Evolutionary conservation across 2,329 filamentous ascomycete genomes (phyloP), one percentile per base, ranked within the genome.

Genomic region (Talaromyces atroroseus): DNA sequence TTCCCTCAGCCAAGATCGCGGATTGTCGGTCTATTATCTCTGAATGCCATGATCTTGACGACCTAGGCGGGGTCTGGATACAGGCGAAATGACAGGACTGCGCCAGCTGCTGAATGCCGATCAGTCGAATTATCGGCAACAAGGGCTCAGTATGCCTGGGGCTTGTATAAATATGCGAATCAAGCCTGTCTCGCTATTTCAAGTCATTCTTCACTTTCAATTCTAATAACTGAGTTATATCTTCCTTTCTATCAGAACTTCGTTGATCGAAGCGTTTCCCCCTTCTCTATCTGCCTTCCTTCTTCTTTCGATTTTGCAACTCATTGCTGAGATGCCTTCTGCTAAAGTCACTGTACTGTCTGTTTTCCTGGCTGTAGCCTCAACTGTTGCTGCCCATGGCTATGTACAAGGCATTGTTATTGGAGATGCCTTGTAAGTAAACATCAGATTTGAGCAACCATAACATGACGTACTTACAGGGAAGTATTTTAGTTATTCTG

Each of bases 351-450:
- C 51, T 53, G 40, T 51, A 11, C 38, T 58, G 4, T 36, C 52
- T 34, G 29, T 46, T 12, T 38, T 68, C 38, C 61, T 73, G 26
- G 66, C 63, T 49, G 69, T 72, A 44, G 63, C 70, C 58, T 66
- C 70, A 48, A 61, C 70, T 58, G 72, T 71, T 49, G 65, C 69
- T 55, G 73, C 69, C 49, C 73, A 76, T 60, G 73, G 73, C 49
- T 71, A 65, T 50, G 71, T 75, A 20, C 60, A 62, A 8, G 69
- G 67, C 29, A 68, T 70, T 49, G 63, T 72, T 40, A 65, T 70
- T 52, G 71, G 70, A 49, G 70, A 68, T 40, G 59, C 60, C 32
- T 72, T 67, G 68, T 70, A 65, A 36, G 57, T 45, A 20, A 36
- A 34, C 7, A 36, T 14, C 20, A 5, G 12, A 44, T 61, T 51